Percentiles rank a stretch among this genome's conserved stretches.
Evolutionary conservation across 2,329 filamentous ascomycete species (phyloP).

Genomic region (Verticillium klebahnii): DNA sequence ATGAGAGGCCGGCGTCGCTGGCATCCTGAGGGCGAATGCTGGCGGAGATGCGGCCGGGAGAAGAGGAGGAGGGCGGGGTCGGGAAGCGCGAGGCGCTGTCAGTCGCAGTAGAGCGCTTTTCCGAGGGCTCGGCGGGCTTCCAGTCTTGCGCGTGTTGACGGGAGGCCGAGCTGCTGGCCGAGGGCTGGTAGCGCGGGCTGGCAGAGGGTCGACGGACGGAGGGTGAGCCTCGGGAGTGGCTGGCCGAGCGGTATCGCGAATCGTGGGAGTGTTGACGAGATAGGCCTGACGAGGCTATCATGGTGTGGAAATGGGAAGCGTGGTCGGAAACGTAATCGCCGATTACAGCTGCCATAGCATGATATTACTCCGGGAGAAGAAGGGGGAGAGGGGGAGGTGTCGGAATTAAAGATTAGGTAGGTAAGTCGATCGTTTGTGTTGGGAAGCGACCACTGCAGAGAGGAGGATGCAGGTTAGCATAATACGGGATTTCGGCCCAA

Average conservation of each 20-base stretch:
- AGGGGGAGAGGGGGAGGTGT: not conserved
- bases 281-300: constrained; percentile 51
- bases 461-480: not conserved
- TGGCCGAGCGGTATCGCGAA: constrained; percentile 33
- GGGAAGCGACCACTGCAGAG: constrained; percentile 4
- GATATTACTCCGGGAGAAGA: constrained; percentile 17
- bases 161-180: constrained; percentile 8
- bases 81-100: constrained; percentile 44
- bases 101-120: constrained; percentile 22
- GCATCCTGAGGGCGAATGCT: constrained; percentile 34
- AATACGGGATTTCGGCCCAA: not conserved
- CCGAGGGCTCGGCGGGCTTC: constrained; percentile 6
- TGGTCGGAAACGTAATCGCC: constrained; percentile 68
- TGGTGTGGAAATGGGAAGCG: constrained; percentile 64
- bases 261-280: constrained; percentile 43
- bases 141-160: constrained; percentile 5
- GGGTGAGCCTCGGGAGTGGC: constrained; percentile 21
- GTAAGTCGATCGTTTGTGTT: not conserved
- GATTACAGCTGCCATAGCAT: constrained; percentile 61
- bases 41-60: constrained; percentile 34
- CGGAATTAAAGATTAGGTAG: constrained; percentile 10
- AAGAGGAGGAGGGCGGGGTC: constrained; percentile 51
- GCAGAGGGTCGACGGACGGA: constrained; percentile 20
- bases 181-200: constrained; percentile 22
- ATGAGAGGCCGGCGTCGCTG: constrained; percentile 40